A percentile compares a stretch with the other conserved stretches of the same genome.
phyloP scores from a whole-genome alignment of 2,329 filamentous ascomycete genomes.

The Penicillium oxalicum region DNA sequence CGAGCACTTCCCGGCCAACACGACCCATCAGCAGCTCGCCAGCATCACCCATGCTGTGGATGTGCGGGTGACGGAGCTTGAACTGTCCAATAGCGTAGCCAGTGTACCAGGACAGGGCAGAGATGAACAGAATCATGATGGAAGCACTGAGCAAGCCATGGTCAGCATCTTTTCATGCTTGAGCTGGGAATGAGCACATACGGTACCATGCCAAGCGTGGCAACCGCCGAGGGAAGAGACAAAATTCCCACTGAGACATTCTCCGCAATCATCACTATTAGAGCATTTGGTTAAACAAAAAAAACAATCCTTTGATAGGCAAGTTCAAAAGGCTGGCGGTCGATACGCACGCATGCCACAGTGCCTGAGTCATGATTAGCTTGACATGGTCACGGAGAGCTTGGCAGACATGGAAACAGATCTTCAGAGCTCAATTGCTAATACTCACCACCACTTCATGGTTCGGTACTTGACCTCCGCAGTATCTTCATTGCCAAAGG shows the following conservation, averaged over 20 bases:
- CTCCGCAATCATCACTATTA: conserved; percentile 53
- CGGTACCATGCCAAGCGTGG: conserved; percentile 51
- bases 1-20: conserved; percentile 57
- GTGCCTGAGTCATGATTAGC: conserved; percentile 10
- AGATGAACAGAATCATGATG: conserved; percentile 49
- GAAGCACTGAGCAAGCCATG: conserved; percentile 35
- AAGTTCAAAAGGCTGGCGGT: not conserved
- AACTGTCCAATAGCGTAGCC: conserved; percentile 56
- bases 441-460: conserved; percentile 40
- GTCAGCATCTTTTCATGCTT: not conserved
- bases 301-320: conserved; percentile 7
- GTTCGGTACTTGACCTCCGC: conserved; percentile 47
- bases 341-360: conserved; percentile 13
- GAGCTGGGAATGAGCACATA: conserved; percentile 19
- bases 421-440: too few species aligned
- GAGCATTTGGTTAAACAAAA: not conserved
- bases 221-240: conserved; percentile 50
- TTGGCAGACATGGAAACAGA: too few species aligned
- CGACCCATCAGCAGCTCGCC: conserved; percentile 58
- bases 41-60: conserved; percentile 63
- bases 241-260: conserved; percentile 55
- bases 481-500: conserved; percentile 35
- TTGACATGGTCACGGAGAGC: not conserved
- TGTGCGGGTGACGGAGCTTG: conserved; percentile 50
- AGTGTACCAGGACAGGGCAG: conserved; percentile 53